Conservation (phyloP, 257 asterid species). For the Nicotiana noctiflora region DNA sequence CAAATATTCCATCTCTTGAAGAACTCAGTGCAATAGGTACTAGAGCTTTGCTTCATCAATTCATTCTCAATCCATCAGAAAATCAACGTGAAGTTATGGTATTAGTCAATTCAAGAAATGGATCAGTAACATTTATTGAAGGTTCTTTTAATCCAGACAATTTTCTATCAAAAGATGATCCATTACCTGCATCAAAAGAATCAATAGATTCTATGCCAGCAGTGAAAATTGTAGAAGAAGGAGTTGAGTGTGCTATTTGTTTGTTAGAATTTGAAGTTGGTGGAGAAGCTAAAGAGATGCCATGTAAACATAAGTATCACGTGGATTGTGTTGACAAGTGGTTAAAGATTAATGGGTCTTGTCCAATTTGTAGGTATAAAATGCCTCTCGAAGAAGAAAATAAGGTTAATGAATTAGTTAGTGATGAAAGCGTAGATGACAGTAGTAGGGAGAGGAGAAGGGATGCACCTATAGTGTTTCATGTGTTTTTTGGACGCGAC, state of each 20-base stretch:
- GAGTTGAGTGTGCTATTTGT: slow-evolving; percentile 52
- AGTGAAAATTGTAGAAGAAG: slow-evolving; percentile 27
- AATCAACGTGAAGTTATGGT: slow-evolving; percentile 32
- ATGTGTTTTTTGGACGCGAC: background rate
- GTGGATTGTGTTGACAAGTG: slow-evolving; percentile 31
- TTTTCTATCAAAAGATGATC: slow-evolving; percentile 25
- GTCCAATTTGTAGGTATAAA: slow-evolving; percentile 29
- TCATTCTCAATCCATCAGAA: slow-evolving; percentile 27
- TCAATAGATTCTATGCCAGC: slow-evolving; percentile 47
- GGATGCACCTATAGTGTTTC: background rate
- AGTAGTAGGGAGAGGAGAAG: background rate
- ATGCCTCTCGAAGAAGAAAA: slow-evolving; percentile 27
- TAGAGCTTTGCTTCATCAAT: slow-evolving; percentile 42
- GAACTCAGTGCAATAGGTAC: slow-evolving; percentile 36
- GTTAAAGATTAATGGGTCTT: slow-evolving; percentile 33
- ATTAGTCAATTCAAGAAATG: slow-evolving; percentile 31
- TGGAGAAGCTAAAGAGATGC: slow-evolving; percentile 33
- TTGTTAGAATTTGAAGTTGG: slow-evolving; percentile 33
- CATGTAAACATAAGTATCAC: slow-evolving; percentile 36
- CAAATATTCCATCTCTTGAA: slow-evolving; percentile 30
- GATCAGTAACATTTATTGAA: slow-evolving; percentile 36
- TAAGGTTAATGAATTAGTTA: background rate
- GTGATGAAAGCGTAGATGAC: background rate
- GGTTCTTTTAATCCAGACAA: slow-evolving; percentile 31
- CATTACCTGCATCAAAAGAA: slow-evolving; percentile 47